Evolutionary conservation across 345 rosid species (phyloP), one percentile per base, ranked within the genome.

Genomic region (Alliaria petiolata): DNA sequence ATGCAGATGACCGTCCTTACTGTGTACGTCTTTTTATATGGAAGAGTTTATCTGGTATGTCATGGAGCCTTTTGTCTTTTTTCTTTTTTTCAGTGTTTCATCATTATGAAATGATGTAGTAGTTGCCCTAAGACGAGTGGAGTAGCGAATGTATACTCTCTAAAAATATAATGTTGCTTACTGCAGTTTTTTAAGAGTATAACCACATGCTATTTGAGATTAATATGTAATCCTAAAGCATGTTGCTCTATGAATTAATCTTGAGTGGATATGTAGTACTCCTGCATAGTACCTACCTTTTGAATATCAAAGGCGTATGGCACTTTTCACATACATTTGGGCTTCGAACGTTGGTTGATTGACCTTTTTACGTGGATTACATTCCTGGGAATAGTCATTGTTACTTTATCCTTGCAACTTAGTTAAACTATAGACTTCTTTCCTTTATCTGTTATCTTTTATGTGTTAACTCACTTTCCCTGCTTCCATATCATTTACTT

Each of bases 1-100:
- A 40, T 83, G 84, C 98, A 95, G 99, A 91, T 95, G 98, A 95
- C 99, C 7, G 98, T 95, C 75, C 96, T 95, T 53, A 87, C 95
- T 8, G 86, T 95, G 38, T 95, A 95, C 74, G 78, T 91, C 67
- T 95, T 95, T 83, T 75, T 95, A 19, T 91, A 95, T 69, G 99
- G 99, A 74, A 85, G 95, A 79, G 87, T 78, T 67, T 95, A 95
- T 77, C 85, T 95, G 99, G 99, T 95, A 89, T 78, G 71, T 68
- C 19, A 67, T 47, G 64, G 17, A 54, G n/a, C 59, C 49, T 56
- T 66, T 26, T 13, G 7, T 68, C 63, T 54, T 40, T 28, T 56
- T 6, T 3, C 22, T 65, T 57, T 54, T 28, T 34, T 22, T 39
- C 13, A 3, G 34, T 49, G 17, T 51, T 51, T 45, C 45, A 7